A percentile compares a stretch with the other conserved stretches of the same genome.
Conservation (phyloP, 495 filamentous ascomycete species). For the Aspergillus affinis region DNA sequence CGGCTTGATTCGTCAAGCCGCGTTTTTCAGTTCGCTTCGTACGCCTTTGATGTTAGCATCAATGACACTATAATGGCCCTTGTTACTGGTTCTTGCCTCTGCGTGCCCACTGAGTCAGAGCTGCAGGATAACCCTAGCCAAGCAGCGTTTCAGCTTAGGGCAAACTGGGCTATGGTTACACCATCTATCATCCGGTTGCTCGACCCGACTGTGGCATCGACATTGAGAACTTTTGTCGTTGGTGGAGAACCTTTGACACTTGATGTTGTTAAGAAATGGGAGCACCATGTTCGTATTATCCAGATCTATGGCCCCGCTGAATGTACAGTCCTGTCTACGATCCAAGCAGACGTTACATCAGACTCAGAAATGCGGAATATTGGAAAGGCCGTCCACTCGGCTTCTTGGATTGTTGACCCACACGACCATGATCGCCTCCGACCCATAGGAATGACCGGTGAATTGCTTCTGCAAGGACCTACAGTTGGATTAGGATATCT, state of each 20-base stretch:
- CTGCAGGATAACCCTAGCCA: conserved; percentile 28
- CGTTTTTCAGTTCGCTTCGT: conserved; percentile 31
- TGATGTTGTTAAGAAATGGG: conserved; percentile 10
- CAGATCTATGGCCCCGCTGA: conserved; percentile 21
- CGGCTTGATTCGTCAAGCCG: conserved; percentile 18
- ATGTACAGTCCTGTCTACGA: conserved; percentile 9
- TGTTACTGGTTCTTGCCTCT: conserved; percentile 53
- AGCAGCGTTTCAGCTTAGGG: conserved; percentile 23
- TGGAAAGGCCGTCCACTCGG: conserved; percentile 1
- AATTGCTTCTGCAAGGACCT: conserved; percentile 72
- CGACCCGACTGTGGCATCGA: conserved; percentile 18
- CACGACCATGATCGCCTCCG: conserved; percentile 52
- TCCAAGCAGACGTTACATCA: not conserved
- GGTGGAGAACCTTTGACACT: conserved; percentile 27
- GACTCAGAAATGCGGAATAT: conserved; percentile 2
- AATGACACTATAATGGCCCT: conserved; percentile 60
- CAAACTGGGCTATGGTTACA: conserved; percentile 29
- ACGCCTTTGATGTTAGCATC: conserved; percentile 42
- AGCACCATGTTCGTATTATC: conserved; percentile 6
- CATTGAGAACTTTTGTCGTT: conserved; percentile 22
- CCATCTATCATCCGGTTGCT: conserved; percentile 29
- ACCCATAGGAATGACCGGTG: conserved; percentile 62
- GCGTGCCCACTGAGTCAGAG: conserved; percentile 50
- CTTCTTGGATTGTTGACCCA: conserved; percentile 58
- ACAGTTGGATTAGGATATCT: conserved; percentile 73